Evolutionary conservation across 805 yeast genomes (phyloP), one percentile per base, ranked within the genome.

Genomic region (Kuraishia hungarica): DNA sequence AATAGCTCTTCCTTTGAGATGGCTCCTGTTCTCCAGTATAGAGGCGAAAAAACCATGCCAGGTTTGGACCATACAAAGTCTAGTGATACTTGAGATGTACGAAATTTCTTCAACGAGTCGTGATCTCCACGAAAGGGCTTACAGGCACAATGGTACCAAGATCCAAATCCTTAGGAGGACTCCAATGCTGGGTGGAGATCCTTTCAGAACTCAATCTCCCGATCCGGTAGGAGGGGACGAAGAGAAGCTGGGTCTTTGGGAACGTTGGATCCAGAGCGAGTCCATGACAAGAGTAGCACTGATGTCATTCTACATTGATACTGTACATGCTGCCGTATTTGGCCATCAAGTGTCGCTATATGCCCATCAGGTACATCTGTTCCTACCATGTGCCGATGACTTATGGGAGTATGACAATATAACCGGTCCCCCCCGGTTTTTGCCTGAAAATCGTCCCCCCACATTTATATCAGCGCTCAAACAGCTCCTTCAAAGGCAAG

Each of bases 231-330:
- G 21, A 11, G 50, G 21, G 3, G 50, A 47, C 22, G 50, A 21
- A 23, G 23, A 21, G 22, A 49, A 49, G 19, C 17, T 49, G 51
- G 28, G 35, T 11, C 21, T 22, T 10, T 76, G 80, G 78, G 60
- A 76, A 65, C 73, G 76, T 53, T 88, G 96, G 94, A 84, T 87
- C 24, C 88, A 86, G 53, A 80, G 81, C 53, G 96, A 88, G 64
- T 78, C 83, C 51, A 74, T 86, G 76, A 88, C 88, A 64, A 70
- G 96, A 55, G 77, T 84, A 0, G 87, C 91, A 0, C 79, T 85
- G 58, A 79, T 86, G 80, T 88, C 92, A 1, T 89, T 88, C 62
- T 84, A 84, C 62, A 69, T 86, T 54, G 96, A 88, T 66, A 81
- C 85, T 0, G 75, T 83, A 2, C 92, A 88, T 70, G 86, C 89